phyloP scores from a whole-genome alignment of 352 stramenopile genomes.

The Phytopythium chamaehyphon region DNA sequence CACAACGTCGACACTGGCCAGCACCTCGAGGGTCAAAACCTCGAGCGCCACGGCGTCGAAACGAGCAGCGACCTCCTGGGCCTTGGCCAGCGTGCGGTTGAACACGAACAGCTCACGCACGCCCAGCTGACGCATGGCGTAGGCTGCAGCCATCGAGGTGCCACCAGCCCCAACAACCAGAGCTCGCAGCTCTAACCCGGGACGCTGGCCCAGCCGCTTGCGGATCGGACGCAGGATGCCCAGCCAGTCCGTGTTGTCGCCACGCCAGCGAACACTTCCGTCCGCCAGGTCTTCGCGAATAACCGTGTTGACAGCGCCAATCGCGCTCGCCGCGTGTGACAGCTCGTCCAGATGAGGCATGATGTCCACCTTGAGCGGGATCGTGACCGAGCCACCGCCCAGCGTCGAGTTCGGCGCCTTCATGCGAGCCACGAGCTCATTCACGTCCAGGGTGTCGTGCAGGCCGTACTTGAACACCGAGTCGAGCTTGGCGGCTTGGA shows the following conservation, averaged over 20 bases:
- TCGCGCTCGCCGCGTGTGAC: slow-evolving; percentile 89
- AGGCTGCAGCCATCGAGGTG: slow-evolving; percentile 95
- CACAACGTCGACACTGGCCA: slow-evolving; percentile 83
- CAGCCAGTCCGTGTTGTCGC: slow-evolving; percentile 99
- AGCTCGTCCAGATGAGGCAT: slow-evolving; percentile 93
- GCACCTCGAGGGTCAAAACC: slow-evolving; percentile 39
- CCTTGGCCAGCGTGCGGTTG: slow-evolving; percentile 95
- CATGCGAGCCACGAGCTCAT: slow-evolving; percentile 46
- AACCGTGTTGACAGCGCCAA: slow-evolving; percentile 99
- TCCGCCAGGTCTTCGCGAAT: slow-evolving; percentile 60
- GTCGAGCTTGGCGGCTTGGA: slow-evolving; percentile 79
- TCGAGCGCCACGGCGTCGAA: slow-evolving; percentile 83
- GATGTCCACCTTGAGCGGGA: slow-evolving; percentile 96
- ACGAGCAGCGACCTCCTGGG: slow-evolving; percentile 77
- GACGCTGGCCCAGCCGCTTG: slow-evolving; percentile 30
- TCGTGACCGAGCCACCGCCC: slow-evolving; percentile 96
- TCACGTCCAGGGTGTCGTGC: slow-evolving; percentile 55
- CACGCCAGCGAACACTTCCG: slow-evolving; percentile 47
- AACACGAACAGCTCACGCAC: slow-evolving; percentile 89
- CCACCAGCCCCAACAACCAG: slow-evolving; percentile 91
- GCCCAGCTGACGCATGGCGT: slow-evolving; percentile 87
- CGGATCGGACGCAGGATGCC: slow-evolving; percentile 94
- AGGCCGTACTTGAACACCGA: slow-evolving; percentile 88
- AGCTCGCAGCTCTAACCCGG: slow-evolving; percentile 30
- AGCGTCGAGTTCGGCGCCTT: slow-evolving; percentile 51